Evolutionary conservation across 805 yeast species (phyloP).

Genomic region (Nakazawaea molendinolei): DNA sequence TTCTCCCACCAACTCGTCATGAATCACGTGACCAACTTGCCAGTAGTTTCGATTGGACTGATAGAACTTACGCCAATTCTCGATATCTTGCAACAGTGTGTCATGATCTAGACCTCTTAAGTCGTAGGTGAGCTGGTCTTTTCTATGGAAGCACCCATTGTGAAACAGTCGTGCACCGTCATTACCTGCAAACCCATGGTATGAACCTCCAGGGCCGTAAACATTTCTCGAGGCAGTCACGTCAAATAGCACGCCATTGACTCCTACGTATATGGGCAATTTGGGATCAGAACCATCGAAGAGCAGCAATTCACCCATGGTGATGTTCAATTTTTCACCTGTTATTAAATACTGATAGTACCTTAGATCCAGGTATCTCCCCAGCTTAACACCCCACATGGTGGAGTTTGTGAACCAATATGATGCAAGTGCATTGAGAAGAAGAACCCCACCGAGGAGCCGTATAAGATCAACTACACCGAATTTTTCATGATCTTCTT

Average conservation of each 20-base stretch:
- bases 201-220: slow-evolving; percentile 57
- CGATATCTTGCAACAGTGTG: slow-evolving; percentile 32
- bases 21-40: slow-evolving; percentile 52
- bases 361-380: slow-evolving; percentile 33
- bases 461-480: slow-evolving; percentile 35
- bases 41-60: slow-evolving; percentile 44
- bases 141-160: slow-evolving; percentile 57
- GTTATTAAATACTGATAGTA: slow-evolving; percentile 25
- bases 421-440: slow-evolving; percentile 42
- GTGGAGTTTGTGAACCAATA: slow-evolving; percentile 51
- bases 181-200: slow-evolving; percentile 50
- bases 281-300: slow-evolving; percentile 42
- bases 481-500: slow-evolving; percentile 15
- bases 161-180: slow-evolving; percentile 66
- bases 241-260: slow-evolving; percentile 59
- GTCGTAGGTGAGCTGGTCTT: slow-evolving; percentile 57
- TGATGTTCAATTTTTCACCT: slow-evolving; percentile 23
- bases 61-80: slow-evolving; percentile 48
- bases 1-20: slow-evolving; percentile 35
- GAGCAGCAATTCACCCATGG: slow-evolving; percentile 38
- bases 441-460: slow-evolving; percentile 37
- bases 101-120: slow-evolving; percentile 40
- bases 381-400: slow-evolving; percentile 49
- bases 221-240: slow-evolving; percentile 43
- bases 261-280: slow-evolving; percentile 51